A percentile compares a stretch with the other conserved stretches of the same genome.
Conservation (phyloP, 129 eudicot species). For the Solidago caesia region DNA sequence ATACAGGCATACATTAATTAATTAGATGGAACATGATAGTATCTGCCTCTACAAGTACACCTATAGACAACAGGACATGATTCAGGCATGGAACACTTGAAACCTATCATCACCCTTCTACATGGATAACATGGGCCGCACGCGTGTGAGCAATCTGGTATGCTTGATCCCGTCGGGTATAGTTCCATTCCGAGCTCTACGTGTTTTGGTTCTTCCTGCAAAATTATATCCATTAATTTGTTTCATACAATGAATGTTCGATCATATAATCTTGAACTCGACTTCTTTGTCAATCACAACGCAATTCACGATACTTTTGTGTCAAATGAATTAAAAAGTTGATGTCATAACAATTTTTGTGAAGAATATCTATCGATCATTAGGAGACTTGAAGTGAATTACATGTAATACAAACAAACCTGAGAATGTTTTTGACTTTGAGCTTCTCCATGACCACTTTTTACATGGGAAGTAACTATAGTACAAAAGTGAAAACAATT, state of each 20-base stretch:
- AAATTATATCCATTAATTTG: not conserved
- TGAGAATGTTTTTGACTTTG: conserved; percentile 25
- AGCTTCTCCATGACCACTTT: conserved; percentile 33
- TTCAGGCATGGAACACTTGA: conserved; percentile 64
- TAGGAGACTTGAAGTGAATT: not conserved
- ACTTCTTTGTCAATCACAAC: not conserved
- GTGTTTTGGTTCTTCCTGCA: conserved; percentile 26
- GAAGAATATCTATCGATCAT: too few relatives aligned
- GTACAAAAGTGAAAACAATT: conserved; percentile 1
- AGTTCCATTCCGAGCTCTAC: conserved; percentile 65
- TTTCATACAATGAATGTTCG: not conserved
- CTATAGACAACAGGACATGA: conserved; percentile 90
- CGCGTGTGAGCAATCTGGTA: conserved; percentile 92
- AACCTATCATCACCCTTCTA: conserved; percentile 87
- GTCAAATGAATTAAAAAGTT: not conserved
- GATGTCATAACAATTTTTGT: not conserved
- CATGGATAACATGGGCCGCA: conserved; percentile 90
- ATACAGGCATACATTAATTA: not conserved
- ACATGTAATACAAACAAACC: conserved; percentile 37
- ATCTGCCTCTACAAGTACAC: conserved; percentile 83
- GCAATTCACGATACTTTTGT: not conserved
- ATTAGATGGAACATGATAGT: conserved; percentile 87
- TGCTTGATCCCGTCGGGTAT: conserved; percentile 87
- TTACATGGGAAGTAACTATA: conserved; percentile 44
- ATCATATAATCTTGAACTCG: not conserved